Evolutionary conservation across 768 basidiomycete genomes (phyloP).

Genomic region (Leucocoprinus sp.): DNA sequence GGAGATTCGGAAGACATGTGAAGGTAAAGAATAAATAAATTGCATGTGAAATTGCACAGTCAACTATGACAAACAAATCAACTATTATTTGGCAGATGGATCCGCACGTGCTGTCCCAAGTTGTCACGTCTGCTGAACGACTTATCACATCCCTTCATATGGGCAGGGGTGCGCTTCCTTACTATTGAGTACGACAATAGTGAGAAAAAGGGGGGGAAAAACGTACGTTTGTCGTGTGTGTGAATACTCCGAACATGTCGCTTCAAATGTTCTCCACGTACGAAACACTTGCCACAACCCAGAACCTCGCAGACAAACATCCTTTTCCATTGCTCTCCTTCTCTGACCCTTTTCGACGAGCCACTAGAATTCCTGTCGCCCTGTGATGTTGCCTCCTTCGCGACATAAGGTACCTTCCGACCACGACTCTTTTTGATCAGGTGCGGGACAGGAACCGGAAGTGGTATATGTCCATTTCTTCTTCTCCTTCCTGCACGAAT

Average conservation of each 20-base stretch:
- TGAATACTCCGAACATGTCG: conserved; percentile 75
- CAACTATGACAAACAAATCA: background rate
- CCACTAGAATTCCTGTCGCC: conserved; percentile 4
- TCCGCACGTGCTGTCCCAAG: conserved; percentile 62
- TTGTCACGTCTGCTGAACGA: conserved; percentile 73
- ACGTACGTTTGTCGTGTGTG: conserved; percentile 78
- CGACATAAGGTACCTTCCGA: conserved; percentile 42
- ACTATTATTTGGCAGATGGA: conserved; percentile 33
- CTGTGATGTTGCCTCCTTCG: conserved; percentile 8
- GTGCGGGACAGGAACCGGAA: conserved; percentile 51
- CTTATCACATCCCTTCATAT: conserved; percentile 56
- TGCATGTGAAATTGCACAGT: background rate
- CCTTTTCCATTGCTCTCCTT: conserved; percentile 25
- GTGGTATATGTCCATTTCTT: conserved; percentile 26
- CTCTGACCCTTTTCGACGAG: conserved; percentile 12
- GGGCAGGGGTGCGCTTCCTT: conserved; percentile 50
- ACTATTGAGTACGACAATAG: background rate
- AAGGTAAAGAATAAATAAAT: conserved; percentile 8
- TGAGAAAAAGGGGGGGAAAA: background rate
- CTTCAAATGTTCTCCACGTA: conserved; percentile 74
- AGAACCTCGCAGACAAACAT: conserved; percentile 59
- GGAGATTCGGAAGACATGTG: conserved; percentile 13
- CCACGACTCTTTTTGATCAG: conserved; percentile 59
- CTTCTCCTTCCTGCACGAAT: conserved; percentile 16
- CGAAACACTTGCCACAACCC: conserved; percentile 75